Base-by-base conservation (phyloP, 2,329 filamentous ascomycete genomes). In the Penicillium sp. region DNA sequence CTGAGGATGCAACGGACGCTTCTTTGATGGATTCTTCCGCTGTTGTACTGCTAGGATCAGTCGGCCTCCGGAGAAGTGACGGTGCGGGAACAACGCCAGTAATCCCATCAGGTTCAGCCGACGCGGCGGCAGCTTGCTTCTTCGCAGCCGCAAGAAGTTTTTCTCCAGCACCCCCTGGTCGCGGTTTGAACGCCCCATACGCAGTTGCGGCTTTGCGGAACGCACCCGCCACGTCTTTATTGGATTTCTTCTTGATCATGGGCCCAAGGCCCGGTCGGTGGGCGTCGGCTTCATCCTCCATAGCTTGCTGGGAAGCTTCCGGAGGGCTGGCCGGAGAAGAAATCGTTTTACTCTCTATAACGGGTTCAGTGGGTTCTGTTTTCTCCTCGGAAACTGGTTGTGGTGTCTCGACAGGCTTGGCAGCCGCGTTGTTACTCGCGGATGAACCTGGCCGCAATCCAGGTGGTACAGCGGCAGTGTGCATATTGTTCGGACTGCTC, bases 81-180 rank as follows among this genome's bases (percentile, higher is more conserved):
- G 93, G 93, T 3, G 93, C 91, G 26, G 91, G 91, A 23, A 97
- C 90, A 44, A 97, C 93, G 45, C 90, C 87, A 13, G 90, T 96
- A 66, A 97, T 96, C 2, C 93, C 94, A 79, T 97, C 93, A 7
- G 92, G 91, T 5, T 90, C 92, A 26, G 90, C 86, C 3, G 78
- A 79, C n/a, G 78, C 76, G 60, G 78, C 76, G 60, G 35, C 35
- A 41, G 85, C 87, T 65, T 87, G 84, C 41, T 84, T 80, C 64
- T 73, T 75, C 23, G 73, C 73, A 23, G 84, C 82, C 56, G 89
- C 86, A 59, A 90, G 83, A 57, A 96, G 81, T 56, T 91, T 89
- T 64, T 96, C 92, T 56, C 88, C 93, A 23, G 92, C 93, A 66
- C 93, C 94, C 61, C 94, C 94, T 38, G 90, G 89, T 61, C 94